phyloP scores from a whole-genome alignment of 306 rosid species.

The Dalbergia cultrata region DNA sequence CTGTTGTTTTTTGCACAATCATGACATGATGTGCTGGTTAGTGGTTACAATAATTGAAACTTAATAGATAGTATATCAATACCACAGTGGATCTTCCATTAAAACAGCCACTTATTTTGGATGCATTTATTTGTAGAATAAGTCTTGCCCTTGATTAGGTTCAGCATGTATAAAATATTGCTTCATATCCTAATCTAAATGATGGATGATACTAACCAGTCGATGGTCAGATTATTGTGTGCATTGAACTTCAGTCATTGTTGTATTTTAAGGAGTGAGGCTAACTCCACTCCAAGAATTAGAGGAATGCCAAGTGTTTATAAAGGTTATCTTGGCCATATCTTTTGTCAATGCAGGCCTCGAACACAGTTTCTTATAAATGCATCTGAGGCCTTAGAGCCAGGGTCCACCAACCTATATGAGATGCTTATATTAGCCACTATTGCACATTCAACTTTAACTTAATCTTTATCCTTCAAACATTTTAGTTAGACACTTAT shows the following conservation, averaged over 20 bases:
- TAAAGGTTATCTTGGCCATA: too few species aligned
- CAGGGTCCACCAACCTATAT: neutral
- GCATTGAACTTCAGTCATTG: neutral
- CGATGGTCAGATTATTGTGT: neutral
- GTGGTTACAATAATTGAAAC: neutral
- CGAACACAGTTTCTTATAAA: too few species aligned
- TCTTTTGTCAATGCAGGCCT: too few species aligned
- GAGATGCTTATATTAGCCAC: constrained; percentile 22
- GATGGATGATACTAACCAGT: neutral
- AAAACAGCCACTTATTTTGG: neutral
- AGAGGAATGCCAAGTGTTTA: too few species aligned
- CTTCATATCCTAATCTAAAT: neutral
- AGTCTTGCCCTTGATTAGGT: neutral
- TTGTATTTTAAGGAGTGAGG: neutral
- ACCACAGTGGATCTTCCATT: neutral
- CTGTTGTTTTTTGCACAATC: constrained; percentile 1
- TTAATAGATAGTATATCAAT: neutral
- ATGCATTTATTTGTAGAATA: neutral
- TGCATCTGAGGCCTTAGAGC: constrained; percentile 24
- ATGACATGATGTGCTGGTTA: neutral
- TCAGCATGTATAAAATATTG: neutral
- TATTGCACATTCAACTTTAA: neutral
- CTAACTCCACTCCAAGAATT: too few species aligned
- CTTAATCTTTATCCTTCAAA: neutral
- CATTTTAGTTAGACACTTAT: neutral